Base-by-base conservation (phyloP, 2,329 filamentous ascomycete species). In the Colletotrichum caudatum region DNA sequence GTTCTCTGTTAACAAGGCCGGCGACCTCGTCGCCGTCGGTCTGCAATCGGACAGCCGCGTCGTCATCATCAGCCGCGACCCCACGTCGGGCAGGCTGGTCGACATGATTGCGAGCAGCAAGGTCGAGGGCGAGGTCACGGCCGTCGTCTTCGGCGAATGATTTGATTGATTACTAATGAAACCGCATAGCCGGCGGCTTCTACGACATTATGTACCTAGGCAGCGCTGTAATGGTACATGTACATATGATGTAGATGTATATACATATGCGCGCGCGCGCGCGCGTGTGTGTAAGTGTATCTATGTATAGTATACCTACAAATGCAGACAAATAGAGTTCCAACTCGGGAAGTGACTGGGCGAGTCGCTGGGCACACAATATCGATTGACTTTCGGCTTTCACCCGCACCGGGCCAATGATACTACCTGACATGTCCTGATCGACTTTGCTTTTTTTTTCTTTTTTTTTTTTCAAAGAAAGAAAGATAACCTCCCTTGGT, bases 1-100 rank as follows among this genome's bases (percentile, higher is more conserved):
- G 51, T 92, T 93, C 78, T 87, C 86, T 62, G 81, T 93, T 68
- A 94, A 92, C 79, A 85, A 84, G 73, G 87, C 85, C 14, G 92
- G 92, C 1, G 85, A 85, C 66, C 80, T 91, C 70, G 81, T 94
- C 3, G 92, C 90, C 1, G 88, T 94, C 37, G 91, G 87, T 0
- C 84, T 92, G 74, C 91, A 94, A 80, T 80, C 81, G 20, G 89
- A 89, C 62, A 82, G 85, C 41, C 88, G 86, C 39, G 88, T 93
- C 1, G 88, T 87, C 8, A 80, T 95, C 61, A 87, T 92, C 59
- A 78, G 82, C 75, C 84, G 93, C 7, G 86, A 94, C 79, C 81
- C 85, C 1, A 73, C 78, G 66, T 90, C 87, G 0, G 93, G 93
- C 1, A 76, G 85, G 74, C 81, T 94, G 46, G 82, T 81, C 29